These are phyloP conservation scores for Passalora sequoiae DNA, from an alignment of 2,329 filamentous ascomycete genomes.

Conservation along the genomic window DNA sequence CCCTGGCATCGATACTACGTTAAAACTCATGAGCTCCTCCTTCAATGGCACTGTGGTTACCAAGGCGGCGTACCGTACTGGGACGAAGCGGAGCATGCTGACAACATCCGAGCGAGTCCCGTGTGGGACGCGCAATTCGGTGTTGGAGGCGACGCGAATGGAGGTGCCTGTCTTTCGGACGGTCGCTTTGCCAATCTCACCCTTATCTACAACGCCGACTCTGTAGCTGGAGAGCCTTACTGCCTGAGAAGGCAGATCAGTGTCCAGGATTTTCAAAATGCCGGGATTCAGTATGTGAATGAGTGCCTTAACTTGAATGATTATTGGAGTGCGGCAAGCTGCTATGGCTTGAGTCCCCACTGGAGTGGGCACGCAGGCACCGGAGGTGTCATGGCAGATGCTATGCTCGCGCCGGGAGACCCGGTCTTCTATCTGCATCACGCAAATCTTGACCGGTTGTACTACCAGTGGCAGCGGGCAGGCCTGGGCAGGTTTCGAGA, in stretches of 20 bases:
- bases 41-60: conserved; percentile 19
- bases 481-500: conserved; percentile 11
- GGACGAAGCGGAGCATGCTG: conserved; percentile 16
- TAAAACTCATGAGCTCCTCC: conserved; percentile 17
- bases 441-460: conserved; percentile 22
- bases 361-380: conserved; percentile 19
- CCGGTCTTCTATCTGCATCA: conserved; percentile 24
- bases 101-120: conserved; percentile 13
- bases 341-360: conserved; percentile 20
- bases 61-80: conserved; percentile 20
- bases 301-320: conserved; percentile 13
- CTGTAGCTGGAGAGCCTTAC: conserved; percentile 3
- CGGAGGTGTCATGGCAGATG: conserved; percentile 21
- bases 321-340: conserved; percentile 16
- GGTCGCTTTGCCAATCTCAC: conserved; percentile 20
- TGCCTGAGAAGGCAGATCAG: conserved; percentile 17
- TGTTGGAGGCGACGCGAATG: conserved; percentile 16
- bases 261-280: conserved; percentile 10
- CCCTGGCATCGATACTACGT: conserved; percentile 24
- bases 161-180: conserved; percentile 12
- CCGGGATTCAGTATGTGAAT: conserved; percentile 14
- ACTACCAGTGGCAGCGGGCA: conserved; percentile 18
- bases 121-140: conserved; percentile 18
- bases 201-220: conserved; percentile 11
- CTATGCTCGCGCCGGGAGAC: conserved; percentile 20